Evolutionary conservation across 1,284 basidiomycete species (phyloP), one percentile per base, ranked within the genome.

Genomic region (Phaffia rhodozyma): DNA sequence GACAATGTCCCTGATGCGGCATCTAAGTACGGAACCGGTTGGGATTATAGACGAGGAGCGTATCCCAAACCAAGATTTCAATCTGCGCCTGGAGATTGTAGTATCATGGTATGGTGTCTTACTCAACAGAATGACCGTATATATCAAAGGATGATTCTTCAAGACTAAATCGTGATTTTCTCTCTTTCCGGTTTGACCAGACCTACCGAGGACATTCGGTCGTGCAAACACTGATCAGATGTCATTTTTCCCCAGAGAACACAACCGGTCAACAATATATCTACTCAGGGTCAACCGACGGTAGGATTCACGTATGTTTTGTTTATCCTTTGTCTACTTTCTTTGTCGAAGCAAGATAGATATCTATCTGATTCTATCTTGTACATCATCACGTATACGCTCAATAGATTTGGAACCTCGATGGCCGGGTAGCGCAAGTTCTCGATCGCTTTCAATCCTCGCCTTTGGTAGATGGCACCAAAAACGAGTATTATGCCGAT

Each of bases 231-330:
- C 82, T 98, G 59, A 97, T 98, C 69, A 82, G 94, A 56, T 97
- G 92, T 73, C 89, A 97, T 76, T 98, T 97, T 75, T 91, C 89
- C 67, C 94, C 94, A 18, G 79, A 80, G 1, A 87, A 91, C 72
- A 92, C 91, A 2, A 98, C 96, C 7, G 91, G 92, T 5, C 82
- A 86, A 64, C 86, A 87, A 69, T 98, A 98, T 75, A 84, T 98
- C 64, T 97, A 97, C 74, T 92, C 89, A 21, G 94, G 94, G 16
- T 87, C 86, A 30, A 80, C 86, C 0, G 89, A 94, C 72, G 89
- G 89, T 13, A 80, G 75, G 67, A 83, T 92, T 61, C 89, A 91
- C 73, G 87, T 91, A 71, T 59, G 82, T 74, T n/a, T 63, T 55
- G 16, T 55, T 57, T 52, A 23, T 27, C 25, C 56, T 20, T n/a